phyloP scores from a whole-genome alignment of 208 protist species.

The Crithidia expoeki region DNA sequence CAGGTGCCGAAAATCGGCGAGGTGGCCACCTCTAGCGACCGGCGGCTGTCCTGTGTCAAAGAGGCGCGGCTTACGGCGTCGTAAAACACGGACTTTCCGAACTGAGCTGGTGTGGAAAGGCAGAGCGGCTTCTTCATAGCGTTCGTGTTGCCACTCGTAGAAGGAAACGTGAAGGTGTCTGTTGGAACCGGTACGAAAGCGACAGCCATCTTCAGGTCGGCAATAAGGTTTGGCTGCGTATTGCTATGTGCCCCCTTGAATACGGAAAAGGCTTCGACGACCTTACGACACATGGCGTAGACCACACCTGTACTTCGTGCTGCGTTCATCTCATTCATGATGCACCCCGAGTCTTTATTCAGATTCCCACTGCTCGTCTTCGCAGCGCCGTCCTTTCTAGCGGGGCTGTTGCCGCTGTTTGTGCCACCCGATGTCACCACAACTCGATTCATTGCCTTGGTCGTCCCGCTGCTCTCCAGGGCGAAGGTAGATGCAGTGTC shows the following conservation, averaged over 20 bases:
- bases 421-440: neutral
- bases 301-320: conserved; percentile 6
- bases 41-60: conserved; percentile 12
- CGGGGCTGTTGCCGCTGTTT: neutral
- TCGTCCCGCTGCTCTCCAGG: neutral
- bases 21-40: conserved; percentile 38
- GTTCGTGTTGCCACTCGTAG: neutral
- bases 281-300: conserved; percentile 9
- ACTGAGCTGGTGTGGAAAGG: neutral
- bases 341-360: neutral
- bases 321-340: neutral
- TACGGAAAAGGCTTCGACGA: conserved; percentile 14
- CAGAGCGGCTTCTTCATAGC: neutral
- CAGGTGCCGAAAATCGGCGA: conserved; percentile 54
- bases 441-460: neutral
- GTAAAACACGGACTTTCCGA: conserved; percentile 18
- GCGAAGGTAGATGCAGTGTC: conserved; percentile 21
- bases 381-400: neutral
- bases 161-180: neutral
- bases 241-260: conserved; percentile 13
- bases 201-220: conserved; percentile 25
- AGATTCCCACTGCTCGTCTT: neutral
- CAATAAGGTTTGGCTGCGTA: neutral
- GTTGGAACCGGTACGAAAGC: conserved; percentile 14
- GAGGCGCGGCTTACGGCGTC: conserved; percentile 21